Conservation (phyloP, 257 asterid genomes). For the Striga asiatica region DNA sequence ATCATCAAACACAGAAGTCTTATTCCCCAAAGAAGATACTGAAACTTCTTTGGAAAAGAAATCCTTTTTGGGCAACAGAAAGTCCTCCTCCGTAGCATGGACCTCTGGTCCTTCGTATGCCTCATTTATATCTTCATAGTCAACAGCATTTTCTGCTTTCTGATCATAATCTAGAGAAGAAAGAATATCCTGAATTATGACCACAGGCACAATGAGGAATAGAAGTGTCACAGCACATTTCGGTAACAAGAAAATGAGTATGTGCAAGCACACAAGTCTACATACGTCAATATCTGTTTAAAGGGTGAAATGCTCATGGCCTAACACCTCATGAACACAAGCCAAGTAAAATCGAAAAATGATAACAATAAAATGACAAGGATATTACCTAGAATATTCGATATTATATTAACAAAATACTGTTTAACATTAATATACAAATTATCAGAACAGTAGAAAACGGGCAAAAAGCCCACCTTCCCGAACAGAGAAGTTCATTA, state of each 20-base stretch:
- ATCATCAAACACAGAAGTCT: slow-evolving; percentile 69
- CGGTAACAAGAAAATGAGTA: slow-evolving; percentile 5
- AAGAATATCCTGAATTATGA: slow-evolving; percentile 16
- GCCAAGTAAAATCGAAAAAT: too few relatives aligned
- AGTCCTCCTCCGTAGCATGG: slow-evolving; percentile 85
- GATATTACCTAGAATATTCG: too few relatives aligned
- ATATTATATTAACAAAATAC: too few relatives aligned
- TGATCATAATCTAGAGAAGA: slow-evolving; percentile 54
- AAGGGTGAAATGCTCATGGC: too few relatives aligned
- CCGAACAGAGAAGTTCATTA: too few relatives aligned
- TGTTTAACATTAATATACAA: too few relatives aligned
- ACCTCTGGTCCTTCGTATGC: slow-evolving; percentile 99
- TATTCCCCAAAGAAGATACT: slow-evolving; percentile 37
- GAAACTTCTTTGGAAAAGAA: slow-evolving; percentile 54
- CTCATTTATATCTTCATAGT: slow-evolving; percentile 96
- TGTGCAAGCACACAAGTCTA: neutral
- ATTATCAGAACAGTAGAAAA: too few relatives aligned
- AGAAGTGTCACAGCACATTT: slow-evolving; percentile 1
- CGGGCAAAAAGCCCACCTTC: too few relatives aligned
- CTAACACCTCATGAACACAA: too few relatives aligned
- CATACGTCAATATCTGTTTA: neutral
- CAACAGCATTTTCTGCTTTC: slow-evolving; percentile 96
- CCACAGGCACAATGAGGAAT: neutral
- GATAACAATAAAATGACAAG: too few relatives aligned
- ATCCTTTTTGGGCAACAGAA: slow-evolving; percentile 60